A percentile compares a stretch with the other conserved stretches of the same genome.
Conservation (phyloP, 441 rosid species). For the Populus hybrid region DNA sequence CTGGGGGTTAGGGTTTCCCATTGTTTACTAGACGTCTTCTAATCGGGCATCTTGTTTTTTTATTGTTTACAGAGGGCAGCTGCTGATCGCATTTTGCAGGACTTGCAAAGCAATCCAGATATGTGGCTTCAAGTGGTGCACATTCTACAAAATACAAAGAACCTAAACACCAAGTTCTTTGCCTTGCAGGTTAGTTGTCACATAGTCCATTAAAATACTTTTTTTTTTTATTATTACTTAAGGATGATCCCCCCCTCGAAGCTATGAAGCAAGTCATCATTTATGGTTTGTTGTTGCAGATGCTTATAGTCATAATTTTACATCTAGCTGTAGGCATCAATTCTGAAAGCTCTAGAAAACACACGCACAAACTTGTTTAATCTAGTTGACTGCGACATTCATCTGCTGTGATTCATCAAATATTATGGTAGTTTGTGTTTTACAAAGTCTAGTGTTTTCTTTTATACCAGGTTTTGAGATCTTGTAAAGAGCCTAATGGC, state of each 20-base stretch:
- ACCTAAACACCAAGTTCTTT: conserved; percentile 90
- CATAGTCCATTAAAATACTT: background rate
- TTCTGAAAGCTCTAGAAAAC: background rate
- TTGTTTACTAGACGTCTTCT: background rate
- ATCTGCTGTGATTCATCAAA: background rate
- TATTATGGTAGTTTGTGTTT: background rate
- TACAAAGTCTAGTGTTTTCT: background rate
- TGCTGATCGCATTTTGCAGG: conserved; percentile 95
- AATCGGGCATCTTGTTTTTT: background rate
- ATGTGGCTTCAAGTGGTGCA: conserved; percentile 99
- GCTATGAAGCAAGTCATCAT: background rate
- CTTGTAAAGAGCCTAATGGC: background rate
- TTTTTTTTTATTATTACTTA: too few relatives aligned
- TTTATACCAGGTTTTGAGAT: background rate
- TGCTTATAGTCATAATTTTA: background rate
- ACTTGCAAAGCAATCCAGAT: conserved; percentile 89
- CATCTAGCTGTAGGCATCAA: background rate
- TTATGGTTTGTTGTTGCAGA: background rate
- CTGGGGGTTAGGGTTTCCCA: background rate
- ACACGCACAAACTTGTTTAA: too few relatives aligned
- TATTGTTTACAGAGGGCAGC: conserved; percentile 73
- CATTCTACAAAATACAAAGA: conserved; percentile 77
- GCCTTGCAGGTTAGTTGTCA: conserved; percentile 80
- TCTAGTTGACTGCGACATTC: background rate
- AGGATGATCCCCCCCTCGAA: background rate